Conservation (phyloP, 768 basidiomycete genomes). For the Punctularia strigosozonata region DNA sequence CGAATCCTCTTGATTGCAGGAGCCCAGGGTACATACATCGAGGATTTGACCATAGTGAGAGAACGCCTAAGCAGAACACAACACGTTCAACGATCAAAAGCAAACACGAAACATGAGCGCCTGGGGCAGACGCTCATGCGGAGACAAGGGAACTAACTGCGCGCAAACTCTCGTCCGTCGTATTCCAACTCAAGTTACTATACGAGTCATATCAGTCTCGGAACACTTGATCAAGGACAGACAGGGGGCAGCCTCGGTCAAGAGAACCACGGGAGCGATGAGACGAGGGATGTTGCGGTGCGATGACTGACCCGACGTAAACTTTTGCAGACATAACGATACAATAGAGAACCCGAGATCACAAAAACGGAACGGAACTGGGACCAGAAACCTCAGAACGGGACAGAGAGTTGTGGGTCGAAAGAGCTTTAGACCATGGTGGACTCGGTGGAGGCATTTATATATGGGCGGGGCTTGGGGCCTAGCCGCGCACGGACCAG, state of each 20-base stretch:
- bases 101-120: constrained; percentile 30
- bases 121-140: too few species aligned
- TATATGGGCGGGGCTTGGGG: too few species aligned
- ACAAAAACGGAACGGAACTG: constrained; percentile 40
- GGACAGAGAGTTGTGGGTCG: constrained; percentile 37
- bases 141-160: constrained; percentile 83
- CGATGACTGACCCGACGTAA: constrained; percentile 89
- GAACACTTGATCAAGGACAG: constrained; percentile 21
- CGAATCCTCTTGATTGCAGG: background rate
- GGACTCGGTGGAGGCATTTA: background rate
- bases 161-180: constrained; percentile 85
- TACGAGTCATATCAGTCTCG: constrained; percentile 49
- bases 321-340: constrained; percentile 74
- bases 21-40: constrained; percentile 65
- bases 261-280: constrained; percentile 35
- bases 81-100: constrained; percentile 21
- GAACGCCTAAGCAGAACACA: constrained; percentile 61
- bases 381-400: constrained; percentile 39
- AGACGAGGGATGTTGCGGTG: constrained; percentile 34
- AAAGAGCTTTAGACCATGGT: too few species aligned
- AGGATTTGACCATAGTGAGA: constrained; percentile 65
- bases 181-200: constrained; percentile 95
- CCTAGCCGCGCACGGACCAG: too few species aligned
- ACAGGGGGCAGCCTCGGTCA: constrained; percentile 24
- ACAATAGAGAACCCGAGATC: constrained; percentile 42